phyloP scores from a whole-genome alignment of 768 basidiomycete species.

The Inosperma sp. region DNA sequence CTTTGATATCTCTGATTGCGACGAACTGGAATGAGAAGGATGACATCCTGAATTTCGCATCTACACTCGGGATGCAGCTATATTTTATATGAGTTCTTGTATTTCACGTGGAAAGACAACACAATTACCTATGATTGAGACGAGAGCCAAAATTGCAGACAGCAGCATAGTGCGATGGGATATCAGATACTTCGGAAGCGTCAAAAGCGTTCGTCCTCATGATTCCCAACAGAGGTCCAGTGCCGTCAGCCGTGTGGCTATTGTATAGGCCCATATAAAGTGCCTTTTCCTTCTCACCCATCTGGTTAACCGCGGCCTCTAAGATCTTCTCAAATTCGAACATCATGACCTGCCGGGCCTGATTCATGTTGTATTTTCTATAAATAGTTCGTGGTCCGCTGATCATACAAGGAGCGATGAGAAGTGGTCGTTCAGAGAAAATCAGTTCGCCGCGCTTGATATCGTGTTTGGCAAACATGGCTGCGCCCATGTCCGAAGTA shows the following conservation, averaged over 20 bases:
- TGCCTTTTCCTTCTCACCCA: slow-evolving; percentile 7
- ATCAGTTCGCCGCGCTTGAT: slow-evolving; percentile 30
- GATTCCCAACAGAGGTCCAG: slow-evolving; percentile 31
- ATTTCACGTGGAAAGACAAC: background rate
- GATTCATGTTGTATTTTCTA: background rate
- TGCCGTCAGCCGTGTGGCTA: slow-evolving; percentile 29
- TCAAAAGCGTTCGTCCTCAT: slow-evolving; percentile 31
- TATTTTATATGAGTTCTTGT: slow-evolving; percentile 8
- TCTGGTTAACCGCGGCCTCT: background rate
- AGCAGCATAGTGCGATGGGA: slow-evolving; percentile 13
- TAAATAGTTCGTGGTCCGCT: background rate
- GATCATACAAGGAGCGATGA: slow-evolving; percentile 21
- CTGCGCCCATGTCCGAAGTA: slow-evolving; percentile 20
- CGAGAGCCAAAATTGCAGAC: slow-evolving; percentile 20
- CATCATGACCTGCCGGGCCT: background rate
- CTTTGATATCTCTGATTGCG: slow-evolving; percentile 8
- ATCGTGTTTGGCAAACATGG: slow-evolving; percentile 28
- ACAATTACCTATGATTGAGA: slow-evolving; percentile 24
- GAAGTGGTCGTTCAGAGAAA: slow-evolving; percentile 34
- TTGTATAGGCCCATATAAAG: slow-evolving; percentile 31
- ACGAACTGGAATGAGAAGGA: slow-evolving; percentile 7
- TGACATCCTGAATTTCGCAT: background rate
- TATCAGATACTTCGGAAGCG: background rate
- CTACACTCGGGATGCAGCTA: slow-evolving; percentile 6
- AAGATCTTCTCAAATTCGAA: background rate